These are phyloP conservation scores for Cryptococcus amylolentus DNA, from an alignment of 1,284 basidiomycete species.

Conservation along the genomic window DNA sequence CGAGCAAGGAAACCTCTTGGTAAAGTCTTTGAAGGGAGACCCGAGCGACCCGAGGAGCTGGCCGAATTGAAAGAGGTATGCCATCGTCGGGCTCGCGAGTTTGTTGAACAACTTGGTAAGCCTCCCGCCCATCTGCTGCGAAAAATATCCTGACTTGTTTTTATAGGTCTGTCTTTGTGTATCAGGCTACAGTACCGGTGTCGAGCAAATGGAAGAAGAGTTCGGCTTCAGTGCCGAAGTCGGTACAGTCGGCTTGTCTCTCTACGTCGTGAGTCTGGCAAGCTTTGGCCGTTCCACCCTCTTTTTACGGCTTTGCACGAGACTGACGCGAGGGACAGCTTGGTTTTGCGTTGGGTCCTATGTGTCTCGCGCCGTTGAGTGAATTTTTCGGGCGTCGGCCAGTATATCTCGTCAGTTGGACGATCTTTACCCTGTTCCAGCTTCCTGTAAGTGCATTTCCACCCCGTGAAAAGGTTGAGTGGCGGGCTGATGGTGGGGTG, in stretches of 20 bases:
- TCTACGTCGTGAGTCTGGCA: conserved; percentile 24
- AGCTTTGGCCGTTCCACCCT: background rate
- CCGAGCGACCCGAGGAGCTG: conserved; percentile 25
- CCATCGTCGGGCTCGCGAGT: conserved; percentile 22
- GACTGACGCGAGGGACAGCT: conserved; percentile 10
- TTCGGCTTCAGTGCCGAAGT: conserved; percentile 30
- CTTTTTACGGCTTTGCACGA: no score
- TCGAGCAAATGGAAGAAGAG: conserved; percentile 26
- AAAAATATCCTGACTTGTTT: background rate
- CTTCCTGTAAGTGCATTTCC: conserved; percentile 7
- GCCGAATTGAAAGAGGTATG: conserved; percentile 31
- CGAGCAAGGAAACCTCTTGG: conserved; percentile 21
- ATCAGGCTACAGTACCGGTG: conserved; percentile 33
- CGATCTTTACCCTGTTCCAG: conserved; percentile 25
- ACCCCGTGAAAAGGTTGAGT: background rate
- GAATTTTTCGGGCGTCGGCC: conserved; percentile 21
- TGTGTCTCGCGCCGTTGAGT: conserved; percentile 32
- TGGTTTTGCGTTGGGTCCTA: conserved; percentile 33
- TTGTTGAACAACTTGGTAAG: conserved; percentile 29
- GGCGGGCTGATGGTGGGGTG: background rate
- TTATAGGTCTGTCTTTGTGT: conserved; percentile 29
- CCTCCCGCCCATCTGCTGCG: background rate
- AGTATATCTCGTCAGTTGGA: conserved; percentile 30
- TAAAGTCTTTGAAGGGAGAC: conserved; percentile 17
- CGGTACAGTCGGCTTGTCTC: conserved; percentile 27